Evolutionary conservation across 768 basidiomycete species (phyloP).

Genomic region (Dacryopinax spathularia): DNA sequence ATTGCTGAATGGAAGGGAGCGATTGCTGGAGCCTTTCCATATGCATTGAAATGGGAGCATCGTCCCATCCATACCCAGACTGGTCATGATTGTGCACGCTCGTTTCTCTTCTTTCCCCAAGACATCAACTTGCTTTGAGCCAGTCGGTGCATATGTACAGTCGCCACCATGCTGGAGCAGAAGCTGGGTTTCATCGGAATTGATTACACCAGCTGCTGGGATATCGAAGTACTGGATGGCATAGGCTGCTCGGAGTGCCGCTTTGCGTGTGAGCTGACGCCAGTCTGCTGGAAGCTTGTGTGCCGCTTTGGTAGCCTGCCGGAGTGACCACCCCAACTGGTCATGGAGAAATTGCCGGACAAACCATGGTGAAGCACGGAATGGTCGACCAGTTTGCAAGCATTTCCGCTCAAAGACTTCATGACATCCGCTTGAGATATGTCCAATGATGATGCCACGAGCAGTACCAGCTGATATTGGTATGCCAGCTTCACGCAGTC

Average conservation of each 20-base stretch:
- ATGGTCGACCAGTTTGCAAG: not conserved
- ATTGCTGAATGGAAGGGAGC: slow-evolving; percentile 12
- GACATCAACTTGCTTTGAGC: slow-evolving; percentile 19
- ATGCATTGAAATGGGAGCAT: too few species aligned
- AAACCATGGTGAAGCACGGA: not conserved
- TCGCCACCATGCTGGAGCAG: slow-evolving; percentile 8
- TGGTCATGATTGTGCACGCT: slow-evolving; percentile 21
- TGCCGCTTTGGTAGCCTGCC: slow-evolving; percentile 14
- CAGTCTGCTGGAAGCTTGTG: slow-evolving; percentile 14
- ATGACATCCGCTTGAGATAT: slow-evolving; percentile 7
- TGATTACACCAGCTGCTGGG: slow-evolving; percentile 14
- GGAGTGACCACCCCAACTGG: slow-evolving; percentile 14
- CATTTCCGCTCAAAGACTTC: not conserved
- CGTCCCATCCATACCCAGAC: slow-evolving; percentile 16
- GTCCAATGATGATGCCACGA: slow-evolving; percentile 14
- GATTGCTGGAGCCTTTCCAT: too few species aligned
- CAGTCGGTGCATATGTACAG: slow-evolving; percentile 14
- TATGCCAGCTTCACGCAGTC: slow-evolving; percentile 11
- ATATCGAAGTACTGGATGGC: slow-evolving; percentile 13
- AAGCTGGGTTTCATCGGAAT: too few species aligned
- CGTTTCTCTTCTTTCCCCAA: slow-evolving; percentile 21
- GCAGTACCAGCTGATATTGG: slow-evolving; percentile 9
- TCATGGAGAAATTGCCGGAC: slow-evolving; percentile 12
- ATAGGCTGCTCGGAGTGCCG: slow-evolving; percentile 17
- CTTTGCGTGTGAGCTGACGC: slow-evolving; percentile 4